Conservation (phyloP, 768 basidiomycete genomes). For the Pleurotus ostreatus region DNA sequence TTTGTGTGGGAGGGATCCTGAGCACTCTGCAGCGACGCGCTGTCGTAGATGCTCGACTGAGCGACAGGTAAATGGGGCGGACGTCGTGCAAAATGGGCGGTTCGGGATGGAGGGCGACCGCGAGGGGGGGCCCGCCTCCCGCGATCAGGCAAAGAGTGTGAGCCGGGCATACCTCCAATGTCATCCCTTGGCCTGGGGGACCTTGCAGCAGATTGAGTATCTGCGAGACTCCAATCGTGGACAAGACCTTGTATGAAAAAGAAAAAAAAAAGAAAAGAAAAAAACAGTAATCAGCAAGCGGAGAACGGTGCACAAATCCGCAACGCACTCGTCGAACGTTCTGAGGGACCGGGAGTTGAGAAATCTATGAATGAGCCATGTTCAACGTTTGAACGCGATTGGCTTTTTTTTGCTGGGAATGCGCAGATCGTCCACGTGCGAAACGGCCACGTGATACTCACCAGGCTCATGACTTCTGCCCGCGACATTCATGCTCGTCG, state of each 20-base stretch:
- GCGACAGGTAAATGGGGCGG: slow-evolving; percentile 15
- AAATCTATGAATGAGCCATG: neutral
- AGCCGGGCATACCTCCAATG: slow-evolving; percentile 20
- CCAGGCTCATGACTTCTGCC: neutral
- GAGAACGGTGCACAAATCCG: neutral
- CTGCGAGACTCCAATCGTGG: neutral
- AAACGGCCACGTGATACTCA: neutral
- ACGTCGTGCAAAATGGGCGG: slow-evolving; percentile 12
- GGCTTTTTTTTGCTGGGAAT: neutral
- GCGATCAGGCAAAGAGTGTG: slow-evolving; percentile 20
- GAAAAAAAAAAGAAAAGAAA: too few relatives aligned
- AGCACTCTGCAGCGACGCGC: slow-evolving; percentile 14
- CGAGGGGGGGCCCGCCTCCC: slow-evolving; percentile 17
- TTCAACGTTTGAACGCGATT: slow-evolving; percentile 2
- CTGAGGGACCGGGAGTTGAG: neutral
- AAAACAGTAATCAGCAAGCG: neutral
- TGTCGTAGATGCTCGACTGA: slow-evolving; percentile 4
- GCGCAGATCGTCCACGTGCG: neutral
- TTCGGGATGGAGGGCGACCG: slow-evolving; percentile 21
- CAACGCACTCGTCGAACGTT: neutral
- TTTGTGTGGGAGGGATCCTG: slow-evolving; percentile 18
- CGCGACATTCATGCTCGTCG: too few relatives aligned
- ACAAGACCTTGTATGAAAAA: too few relatives aligned
- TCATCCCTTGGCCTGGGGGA: slow-evolving; percentile 22
- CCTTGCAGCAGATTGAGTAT: slow-evolving; percentile 10